Evolutionary conservation across 345 rosid species (phyloP).

Genomic region (Ceriops decandra): DNA sequence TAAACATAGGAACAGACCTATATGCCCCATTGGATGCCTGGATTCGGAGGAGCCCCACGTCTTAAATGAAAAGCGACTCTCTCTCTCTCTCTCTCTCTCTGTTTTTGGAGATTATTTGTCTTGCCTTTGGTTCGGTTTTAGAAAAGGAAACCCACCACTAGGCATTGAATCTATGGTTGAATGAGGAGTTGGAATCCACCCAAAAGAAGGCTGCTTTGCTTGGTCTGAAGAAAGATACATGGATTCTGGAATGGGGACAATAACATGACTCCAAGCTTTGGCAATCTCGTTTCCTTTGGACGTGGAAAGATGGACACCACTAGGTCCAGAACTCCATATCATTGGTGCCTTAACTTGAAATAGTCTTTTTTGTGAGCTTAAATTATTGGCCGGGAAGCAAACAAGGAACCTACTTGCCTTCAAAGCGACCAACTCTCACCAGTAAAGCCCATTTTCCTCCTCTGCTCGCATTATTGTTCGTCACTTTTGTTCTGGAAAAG

Average conservation of each 20-base stretch:
- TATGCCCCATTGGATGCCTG: constrained; percentile 25
- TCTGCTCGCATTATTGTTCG: too few species aligned
- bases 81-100: background rate
- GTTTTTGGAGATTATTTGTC: constrained; percentile 4
- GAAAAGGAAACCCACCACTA: constrained; percentile 57
- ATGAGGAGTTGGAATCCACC: constrained; percentile 82
- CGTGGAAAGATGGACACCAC: constrained; percentile 80
- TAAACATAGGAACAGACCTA: constrained; percentile 13
- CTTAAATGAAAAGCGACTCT: background rate
- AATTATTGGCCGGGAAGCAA: constrained; percentile 43
- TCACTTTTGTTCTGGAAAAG: too few species aligned
- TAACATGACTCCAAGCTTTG: constrained; percentile 37
- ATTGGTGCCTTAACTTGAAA: constrained; percentile 53
- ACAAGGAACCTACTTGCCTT: constrained; percentile 2
- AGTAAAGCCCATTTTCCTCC: too few species aligned
- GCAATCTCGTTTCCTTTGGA: constrained; percentile 40
- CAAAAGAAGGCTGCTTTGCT: constrained; percentile 20
- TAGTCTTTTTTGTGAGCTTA: constrained; percentile 30
- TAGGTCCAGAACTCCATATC: constrained; percentile 29
- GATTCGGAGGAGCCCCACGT: constrained; percentile 37
- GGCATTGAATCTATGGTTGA: constrained; percentile 41
- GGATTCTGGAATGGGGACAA: constrained; percentile 32
- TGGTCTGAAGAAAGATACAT: constrained; percentile 37
- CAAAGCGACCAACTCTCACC: background rate
- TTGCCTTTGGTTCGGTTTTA: constrained; percentile 37